These are phyloP conservation scores for Globisporangium emineosum DNA, from an alignment of 352 stramenopile species.

Conservation along the genomic window DNA sequence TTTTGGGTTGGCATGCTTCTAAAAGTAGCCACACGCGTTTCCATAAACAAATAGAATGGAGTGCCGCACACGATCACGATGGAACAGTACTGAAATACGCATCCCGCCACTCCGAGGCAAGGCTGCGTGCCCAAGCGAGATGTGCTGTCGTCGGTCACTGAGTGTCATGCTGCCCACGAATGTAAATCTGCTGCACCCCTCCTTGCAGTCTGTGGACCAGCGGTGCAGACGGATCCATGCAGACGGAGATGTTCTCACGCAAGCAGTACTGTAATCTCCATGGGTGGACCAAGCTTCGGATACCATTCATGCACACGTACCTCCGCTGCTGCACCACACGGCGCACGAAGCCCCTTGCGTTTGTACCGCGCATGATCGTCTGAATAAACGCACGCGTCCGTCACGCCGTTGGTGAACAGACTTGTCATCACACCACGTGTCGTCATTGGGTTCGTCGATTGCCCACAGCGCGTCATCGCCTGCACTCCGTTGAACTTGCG, in stretches of 20 bases:
- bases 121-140: too few species aligned
- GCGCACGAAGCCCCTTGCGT: background rate
- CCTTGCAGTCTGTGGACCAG: background rate
- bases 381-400: background rate
- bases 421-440: too few species aligned
- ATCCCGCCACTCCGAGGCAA: background rate
- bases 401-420: too few species aligned
- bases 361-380: background rate
- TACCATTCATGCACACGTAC: too few species aligned
- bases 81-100: background rate
- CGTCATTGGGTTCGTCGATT: conserved; percentile 1
- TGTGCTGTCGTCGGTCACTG: too few species aligned
- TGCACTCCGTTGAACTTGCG: conserved; percentile 9
- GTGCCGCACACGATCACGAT: too few species aligned
- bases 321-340: background rate
- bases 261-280: background rate
- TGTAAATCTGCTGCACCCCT: background rate
- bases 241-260: background rate
- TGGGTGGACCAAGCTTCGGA: background rate
- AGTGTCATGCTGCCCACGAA: too few species aligned
- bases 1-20: background rate
- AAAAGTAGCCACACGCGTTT: background rate
- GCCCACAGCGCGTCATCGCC: conserved; percentile 5
- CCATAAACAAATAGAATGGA: background rate
- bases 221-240: background rate